These are phyloP conservation scores for Backusella liffmaniae DNA, from an alignment of 192 early-diverging fungal species.

Conservation along the genomic window DNA sequence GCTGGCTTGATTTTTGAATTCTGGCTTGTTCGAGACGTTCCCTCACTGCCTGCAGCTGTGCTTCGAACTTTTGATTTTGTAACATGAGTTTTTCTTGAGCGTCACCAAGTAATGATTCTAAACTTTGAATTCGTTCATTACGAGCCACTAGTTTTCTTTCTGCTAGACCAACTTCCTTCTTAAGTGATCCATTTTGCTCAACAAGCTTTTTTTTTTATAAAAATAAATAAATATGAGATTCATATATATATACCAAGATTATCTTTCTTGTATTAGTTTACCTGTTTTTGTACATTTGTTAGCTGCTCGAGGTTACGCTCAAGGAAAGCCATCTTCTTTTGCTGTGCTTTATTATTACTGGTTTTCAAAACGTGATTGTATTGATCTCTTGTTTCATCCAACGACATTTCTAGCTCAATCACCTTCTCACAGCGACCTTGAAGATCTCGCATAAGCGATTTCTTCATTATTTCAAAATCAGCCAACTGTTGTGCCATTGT, in stretches of 20 bases:
- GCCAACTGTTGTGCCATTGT: slow-evolving; percentile 52
- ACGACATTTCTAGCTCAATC: slow-evolving; percentile 94
- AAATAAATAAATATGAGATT: background rate
- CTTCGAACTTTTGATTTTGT: slow-evolving; percentile 64
- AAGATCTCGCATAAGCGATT: slow-evolving; percentile 95
- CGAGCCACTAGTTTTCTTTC: slow-evolving; percentile 90
- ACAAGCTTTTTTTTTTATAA: slow-evolving; percentile 57
- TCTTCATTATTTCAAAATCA: slow-evolving; percentile 98
- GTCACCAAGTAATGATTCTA: slow-evolving; percentile 81
- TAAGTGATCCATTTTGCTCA: slow-evolving; percentile 91
- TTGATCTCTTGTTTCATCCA: slow-evolving; percentile 94
- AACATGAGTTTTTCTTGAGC: slow-evolving; percentile 78
- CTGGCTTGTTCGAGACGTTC: slow-evolving; percentile 80
- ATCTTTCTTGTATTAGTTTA: slow-evolving; percentile 11
- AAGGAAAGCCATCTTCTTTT: slow-evolving; percentile 93
- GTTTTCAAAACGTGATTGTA: slow-evolving; percentile 83
- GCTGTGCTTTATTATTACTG: slow-evolving; percentile 81
- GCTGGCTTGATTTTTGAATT: slow-evolving; percentile 39
- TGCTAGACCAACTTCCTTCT: slow-evolving; percentile 87
- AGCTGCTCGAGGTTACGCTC: slow-evolving; percentile 98
- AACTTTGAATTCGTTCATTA: slow-evolving; percentile 88
- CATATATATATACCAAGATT: background rate
- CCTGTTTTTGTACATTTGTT: slow-evolving; percentile 89
- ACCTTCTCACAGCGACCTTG: slow-evolving; percentile 98
- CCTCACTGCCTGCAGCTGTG: slow-evolving; percentile 52